Evolutionary conservation across 805 yeast genomes (phyloP), one percentile per base, ranked within the genome.

Genomic region (Candida ortonii): DNA sequence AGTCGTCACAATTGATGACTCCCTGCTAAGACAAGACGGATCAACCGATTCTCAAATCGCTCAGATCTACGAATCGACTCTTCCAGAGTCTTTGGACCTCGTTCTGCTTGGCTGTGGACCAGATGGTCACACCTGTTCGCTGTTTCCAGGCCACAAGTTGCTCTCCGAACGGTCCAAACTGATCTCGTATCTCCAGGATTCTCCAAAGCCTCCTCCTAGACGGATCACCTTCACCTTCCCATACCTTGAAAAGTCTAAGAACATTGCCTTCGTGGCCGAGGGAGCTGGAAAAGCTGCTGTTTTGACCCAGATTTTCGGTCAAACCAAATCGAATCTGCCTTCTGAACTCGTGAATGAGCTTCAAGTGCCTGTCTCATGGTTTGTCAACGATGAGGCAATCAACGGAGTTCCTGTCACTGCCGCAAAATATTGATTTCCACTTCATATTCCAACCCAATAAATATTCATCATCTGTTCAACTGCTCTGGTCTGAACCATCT

Each of bases 191-290:
- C 75, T 89, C 43, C 68, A 71, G 32, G 90, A 88, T 57, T 84
- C 95, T 8, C 96, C 96, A 59, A 89, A 89, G 62, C 95, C 95
- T 20, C 97, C 97, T 25, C 80, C 89, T 58, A 79, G 89, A 68
- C 78, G 97, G 68, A 84, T 88, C 62, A 85, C 96, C 3, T 68
- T 88, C 57, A 88, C 96, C 6, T 76, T 85, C 61, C 89, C 90
- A 6, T 80, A 81, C 3, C 69, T 88, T 48, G 69, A 67, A 34
- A 61, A 55, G 14, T 80, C 81, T 11, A 46, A 53, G 14, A 46
- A 62, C 16, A 76, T 88, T 49, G 81, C 85, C 2, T 88, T 88
- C 61, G 89, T 87, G 29, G 95, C 96, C 11, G 89, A 85, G 57
- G 97, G 97, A 39, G 80, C 82, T 8, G 80, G 84, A 22, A 89